Conservation (phyloP, 805 yeast genomes). For the Myxozyma vanderwaltii region DNA sequence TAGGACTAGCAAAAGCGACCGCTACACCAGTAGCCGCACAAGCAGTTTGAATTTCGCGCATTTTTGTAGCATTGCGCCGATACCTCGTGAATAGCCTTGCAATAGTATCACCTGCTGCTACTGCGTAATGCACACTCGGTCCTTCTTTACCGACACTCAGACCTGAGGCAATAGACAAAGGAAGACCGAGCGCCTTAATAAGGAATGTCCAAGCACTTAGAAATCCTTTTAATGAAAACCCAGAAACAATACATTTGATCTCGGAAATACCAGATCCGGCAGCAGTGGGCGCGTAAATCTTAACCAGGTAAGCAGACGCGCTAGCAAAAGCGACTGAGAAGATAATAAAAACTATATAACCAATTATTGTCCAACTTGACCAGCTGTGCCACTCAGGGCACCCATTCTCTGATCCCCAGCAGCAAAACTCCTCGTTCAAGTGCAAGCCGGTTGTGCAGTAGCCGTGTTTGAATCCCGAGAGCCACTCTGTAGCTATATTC, state of each 20-base stretch:
- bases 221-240: conserved; percentile 78
- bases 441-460: conserved; percentile 72
- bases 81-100: conserved; percentile 54
- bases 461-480: conserved; percentile 78
- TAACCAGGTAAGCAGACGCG: conserved; percentile 68
- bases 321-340: conserved; percentile 65
- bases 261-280: conserved; percentile 98
- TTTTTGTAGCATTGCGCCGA: conserved; percentile 42
- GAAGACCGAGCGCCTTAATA: conserved; percentile 78
- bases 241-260: conserved; percentile 90
- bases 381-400: conserved; percentile 76
- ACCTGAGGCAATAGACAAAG: conserved; percentile 91
- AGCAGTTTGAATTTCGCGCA: conserved; percentile 72
- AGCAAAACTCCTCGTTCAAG: conserved; percentile 75
- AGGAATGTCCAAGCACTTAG: conserved; percentile 69
- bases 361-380: conserved; percentile 49
- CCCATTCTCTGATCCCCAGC: conserved; percentile 59
- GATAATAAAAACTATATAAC: conserved; percentile 59
- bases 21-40: conserved; percentile 98
- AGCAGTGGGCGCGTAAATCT: conserved; percentile 75
- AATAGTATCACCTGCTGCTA: conserved; percentile 86
- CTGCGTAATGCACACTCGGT: conserved; percentile 97
- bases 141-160: conserved; percentile 96
- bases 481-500: conserved; percentile 81
- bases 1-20: conserved; percentile 95